These are phyloP conservation scores for Alternaria sp. DNA, from an alignment of 2,329 filamentous ascomycete species.

Conservation along the genomic window DNA sequence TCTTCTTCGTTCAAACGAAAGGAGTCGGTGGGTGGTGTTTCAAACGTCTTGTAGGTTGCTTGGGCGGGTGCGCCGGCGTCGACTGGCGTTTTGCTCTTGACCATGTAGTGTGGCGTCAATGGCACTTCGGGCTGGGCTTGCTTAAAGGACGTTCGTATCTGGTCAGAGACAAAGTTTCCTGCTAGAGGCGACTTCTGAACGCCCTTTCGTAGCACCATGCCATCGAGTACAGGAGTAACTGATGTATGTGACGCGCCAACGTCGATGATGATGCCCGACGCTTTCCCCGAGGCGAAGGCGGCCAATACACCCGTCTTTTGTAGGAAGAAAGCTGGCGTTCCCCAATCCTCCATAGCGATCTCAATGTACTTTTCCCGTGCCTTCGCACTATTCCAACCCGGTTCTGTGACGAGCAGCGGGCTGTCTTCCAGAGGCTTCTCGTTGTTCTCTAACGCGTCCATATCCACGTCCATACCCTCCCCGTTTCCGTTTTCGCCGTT, in stretches of 20 bases:
- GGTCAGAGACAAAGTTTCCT: conserved; percentile 87
- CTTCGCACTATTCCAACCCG: conserved; percentile 89
- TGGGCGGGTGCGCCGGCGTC: conserved; percentile 84
- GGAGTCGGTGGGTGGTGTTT: conserved; percentile 67
- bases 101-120: conserved; percentile 83
- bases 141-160: conserved; percentile 82
- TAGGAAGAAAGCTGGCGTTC: conserved; percentile 91
- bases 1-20: conserved; percentile 90
- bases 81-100: conserved; percentile 86
- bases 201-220: conserved; percentile 87
- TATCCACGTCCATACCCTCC: conserved; percentile 62
- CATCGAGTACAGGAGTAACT: conserved; percentile 91
- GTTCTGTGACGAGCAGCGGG: conserved; percentile 91
- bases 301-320: conserved; percentile 88
- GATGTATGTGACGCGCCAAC: conserved; percentile 88
- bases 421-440: conserved; percentile 84
- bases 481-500: conserved; percentile 71
- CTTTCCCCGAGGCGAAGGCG: conserved; percentile 91
- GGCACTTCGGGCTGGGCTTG: conserved; percentile 73
- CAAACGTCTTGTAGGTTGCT: conserved; percentile 76
- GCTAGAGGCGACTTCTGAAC: conserved; percentile 85
- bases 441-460: conserved; percentile 68
- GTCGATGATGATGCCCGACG: conserved; percentile 90
- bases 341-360: conserved; percentile 97
- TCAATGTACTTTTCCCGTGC: conserved; percentile 93